Evolutionary conservation across 2,329 filamentous ascomycete genomes (phyloP), one percentile per base, ranked within the genome.

Genomic region (Geosmithia flava): DNA sequence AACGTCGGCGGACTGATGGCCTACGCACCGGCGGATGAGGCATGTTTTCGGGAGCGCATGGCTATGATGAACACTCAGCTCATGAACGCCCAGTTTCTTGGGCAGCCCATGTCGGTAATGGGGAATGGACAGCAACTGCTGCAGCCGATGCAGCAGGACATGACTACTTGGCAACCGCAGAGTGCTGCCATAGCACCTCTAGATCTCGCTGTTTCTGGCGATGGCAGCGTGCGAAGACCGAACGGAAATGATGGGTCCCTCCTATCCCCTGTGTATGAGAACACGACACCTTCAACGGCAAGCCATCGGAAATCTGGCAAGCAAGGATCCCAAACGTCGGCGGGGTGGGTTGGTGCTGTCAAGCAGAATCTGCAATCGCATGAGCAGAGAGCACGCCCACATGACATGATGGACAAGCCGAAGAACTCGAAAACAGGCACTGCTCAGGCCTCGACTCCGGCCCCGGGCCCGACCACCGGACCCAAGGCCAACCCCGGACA

Each of bases 211-310:
- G 70, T 72, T 40, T 66, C 68, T 3, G 69, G 71, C 30, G 64
- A 65, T 19, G 62, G 65, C 23, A 27, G 23, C 20, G 54, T 68
- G 11, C 61, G 65, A 47, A 58, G 61, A 4, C 62, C 66, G 8
- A 48, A 56, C 20, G 55, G 55, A 15, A 51, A 54, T 10, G 74
- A 77, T 8, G 58, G 68, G 46, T 68, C 71, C 42, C 74, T 73
- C 54, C 69, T 90, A 2, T 89, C 85, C 0, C 85, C 85, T 0
- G 85, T 89, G 1, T 84, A 83, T 48, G 85, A 89, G 64, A 75
- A 77, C 6, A 73, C 76, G n/a, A 84, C 81, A 0, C 82, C 84
- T 2, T 87, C 85, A 2, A 83, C 85, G 1, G 83, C 74, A 3
- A 68, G 74, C 13, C 67, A 68, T 48, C 72, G 81, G 48, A 80